phyloP scores from a whole-genome alignment of 805 yeast species.

The Candida berthetii region DNA sequence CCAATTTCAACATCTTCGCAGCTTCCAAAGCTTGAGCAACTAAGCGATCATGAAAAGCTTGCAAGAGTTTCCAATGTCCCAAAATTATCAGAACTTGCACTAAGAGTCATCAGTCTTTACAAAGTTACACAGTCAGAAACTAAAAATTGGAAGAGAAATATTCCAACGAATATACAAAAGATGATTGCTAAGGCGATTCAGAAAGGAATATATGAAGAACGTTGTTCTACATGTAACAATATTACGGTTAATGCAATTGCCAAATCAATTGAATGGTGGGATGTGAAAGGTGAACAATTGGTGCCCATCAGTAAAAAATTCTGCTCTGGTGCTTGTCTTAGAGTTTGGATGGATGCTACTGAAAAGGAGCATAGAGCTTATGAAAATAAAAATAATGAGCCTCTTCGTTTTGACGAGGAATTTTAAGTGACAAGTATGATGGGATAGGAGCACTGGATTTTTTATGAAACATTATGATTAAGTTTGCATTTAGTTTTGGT shows the following conservation, averaged over 20 bases:
- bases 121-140: constrained; percentile 50
- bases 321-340: constrained; percentile 46
- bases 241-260: constrained; percentile 52
- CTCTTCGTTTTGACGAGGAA: constrained; percentile 2
- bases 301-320: constrained; percentile 51
- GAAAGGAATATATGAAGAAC: constrained; percentile 43
- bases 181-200: constrained; percentile 46
- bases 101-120: constrained; percentile 43
- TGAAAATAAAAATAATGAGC: background rate
- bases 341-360: constrained; percentile 21
- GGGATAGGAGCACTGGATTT: too few relatives aligned
- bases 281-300: constrained; percentile 39
- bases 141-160: constrained; percentile 41
- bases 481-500: too few relatives aligned
- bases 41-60: constrained; percentile 14
- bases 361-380: background rate
- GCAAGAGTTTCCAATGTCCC: constrained; percentile 28
- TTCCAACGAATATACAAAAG: constrained; percentile 38
- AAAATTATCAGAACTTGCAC: constrained; percentile 39
- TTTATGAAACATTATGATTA: too few relatives aligned
- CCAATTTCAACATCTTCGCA: constrained; percentile 1
- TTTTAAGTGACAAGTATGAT: too few relatives aligned
- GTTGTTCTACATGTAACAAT: constrained; percentile 44
- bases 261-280: constrained; percentile 65
- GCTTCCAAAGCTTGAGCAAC: constrained; percentile 1